Percentiles rank a stretch among this genome's conserved stretches.
These are phyloP conservation scores for Fusarium fujikuroi DNA, from an alignment of 2,329 filamentous ascomycete genomes.

Conservation along the genomic window DNA sequence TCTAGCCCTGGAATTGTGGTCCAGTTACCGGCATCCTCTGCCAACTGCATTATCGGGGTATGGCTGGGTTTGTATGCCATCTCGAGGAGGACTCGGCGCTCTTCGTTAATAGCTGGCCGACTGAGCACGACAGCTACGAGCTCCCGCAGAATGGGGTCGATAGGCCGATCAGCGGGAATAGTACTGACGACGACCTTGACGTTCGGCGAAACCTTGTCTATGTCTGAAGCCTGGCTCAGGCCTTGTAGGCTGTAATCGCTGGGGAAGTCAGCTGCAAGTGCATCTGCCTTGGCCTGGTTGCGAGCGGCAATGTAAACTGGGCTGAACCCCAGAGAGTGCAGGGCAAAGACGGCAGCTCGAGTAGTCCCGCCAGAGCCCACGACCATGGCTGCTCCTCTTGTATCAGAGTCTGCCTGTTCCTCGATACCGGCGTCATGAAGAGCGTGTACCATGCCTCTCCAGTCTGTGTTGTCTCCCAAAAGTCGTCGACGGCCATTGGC, in stretches of 20 bases:
- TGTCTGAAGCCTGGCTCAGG: slow-evolving; percentile 62
- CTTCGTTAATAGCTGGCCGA: slow-evolving; percentile 49
- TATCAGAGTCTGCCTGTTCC: slow-evolving; percentile 46
- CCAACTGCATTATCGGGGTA: slow-evolving; percentile 87
- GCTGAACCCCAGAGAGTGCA: slow-evolving; percentile 83
- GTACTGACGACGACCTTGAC: slow-evolving; percentile 82
- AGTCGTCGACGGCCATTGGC: slow-evolving; percentile 63
- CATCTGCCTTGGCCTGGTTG: slow-evolving; percentile 72
- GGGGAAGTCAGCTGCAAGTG: slow-evolving; percentile 79
- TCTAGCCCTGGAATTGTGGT: slow-evolving; percentile 86
- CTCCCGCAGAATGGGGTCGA: slow-evolving; percentile 76
- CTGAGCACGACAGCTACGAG: slow-evolving; percentile 68
- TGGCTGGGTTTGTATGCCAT: slow-evolving; percentile 95
- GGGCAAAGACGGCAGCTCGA: slow-evolving; percentile 87
- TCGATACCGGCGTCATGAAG: slow-evolving; percentile 75
- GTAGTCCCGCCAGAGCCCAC: slow-evolving; percentile 93
- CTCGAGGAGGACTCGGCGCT: slow-evolving; percentile 77
- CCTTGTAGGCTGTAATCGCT: slow-evolving; percentile 74
- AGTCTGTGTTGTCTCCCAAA: slow-evolving; percentile 94
- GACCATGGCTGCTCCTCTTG: slow-evolving; percentile 81
- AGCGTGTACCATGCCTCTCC: slow-evolving; percentile 87
- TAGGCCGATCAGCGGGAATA: slow-evolving; percentile 87
- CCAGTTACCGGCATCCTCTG: slow-evolving; percentile 78
- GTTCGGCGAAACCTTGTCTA: slow-evolving; percentile 62
- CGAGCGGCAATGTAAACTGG: slow-evolving; percentile 91